A percentile compares a stretch with the other conserved stretches of the same genome.
Evolutionary conservation across 495 filamentous ascomycete genomes (phyloP).

Genomic region (Apodospora peruviana): DNA sequence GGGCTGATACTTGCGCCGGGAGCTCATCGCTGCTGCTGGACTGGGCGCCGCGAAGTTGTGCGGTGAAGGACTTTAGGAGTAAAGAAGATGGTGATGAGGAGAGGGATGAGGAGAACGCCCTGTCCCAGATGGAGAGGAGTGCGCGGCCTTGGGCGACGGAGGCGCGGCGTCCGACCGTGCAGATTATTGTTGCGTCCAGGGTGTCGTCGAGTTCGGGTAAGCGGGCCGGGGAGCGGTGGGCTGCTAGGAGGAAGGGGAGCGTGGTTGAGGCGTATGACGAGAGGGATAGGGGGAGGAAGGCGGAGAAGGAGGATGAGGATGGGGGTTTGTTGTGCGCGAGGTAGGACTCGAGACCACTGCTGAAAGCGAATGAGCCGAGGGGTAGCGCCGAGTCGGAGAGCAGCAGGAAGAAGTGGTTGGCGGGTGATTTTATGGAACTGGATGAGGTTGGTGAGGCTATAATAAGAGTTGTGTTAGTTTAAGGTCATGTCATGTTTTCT

Average conservation of each 20-base stretch:
- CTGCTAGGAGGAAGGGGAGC: slow-evolving; percentile 79
- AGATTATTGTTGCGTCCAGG: slow-evolving; percentile 79
- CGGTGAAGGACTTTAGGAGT: neutral
- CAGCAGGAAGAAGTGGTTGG: slow-evolving; percentile 75
- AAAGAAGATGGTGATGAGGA: neutral
- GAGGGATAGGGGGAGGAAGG: slow-evolving; percentile 75
- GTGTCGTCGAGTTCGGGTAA: slow-evolving; percentile 69
- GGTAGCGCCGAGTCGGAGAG: slow-evolving; percentile 95
- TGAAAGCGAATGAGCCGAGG: slow-evolving; percentile 95
- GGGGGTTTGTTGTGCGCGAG: slow-evolving; percentile 63
- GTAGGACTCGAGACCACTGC: slow-evolving; percentile 88
- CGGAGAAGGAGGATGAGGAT: slow-evolving; percentile 49
- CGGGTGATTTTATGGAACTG: slow-evolving; percentile 7
- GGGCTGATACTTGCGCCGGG: slow-evolving; percentile 46
- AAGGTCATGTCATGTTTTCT: too few relatives aligned
- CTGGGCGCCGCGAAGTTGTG: neutral
- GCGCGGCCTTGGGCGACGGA: slow-evolving; percentile 81
- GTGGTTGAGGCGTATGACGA: slow-evolving; percentile 71
- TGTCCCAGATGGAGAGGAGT: slow-evolving; percentile 83
- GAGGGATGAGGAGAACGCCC: slow-evolving; percentile 47
- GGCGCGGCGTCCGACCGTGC: slow-evolving; percentile 80
- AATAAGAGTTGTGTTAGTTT: too few relatives aligned
- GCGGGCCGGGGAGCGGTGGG: slow-evolving; percentile 53
- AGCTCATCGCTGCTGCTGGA: neutral
- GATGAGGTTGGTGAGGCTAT: neutral